Evolutionary conservation across 2,329 filamentous ascomycete species (phyloP), one percentile per base, ranked within the genome.

Genomic region (Verruconis gallopava): DNA sequence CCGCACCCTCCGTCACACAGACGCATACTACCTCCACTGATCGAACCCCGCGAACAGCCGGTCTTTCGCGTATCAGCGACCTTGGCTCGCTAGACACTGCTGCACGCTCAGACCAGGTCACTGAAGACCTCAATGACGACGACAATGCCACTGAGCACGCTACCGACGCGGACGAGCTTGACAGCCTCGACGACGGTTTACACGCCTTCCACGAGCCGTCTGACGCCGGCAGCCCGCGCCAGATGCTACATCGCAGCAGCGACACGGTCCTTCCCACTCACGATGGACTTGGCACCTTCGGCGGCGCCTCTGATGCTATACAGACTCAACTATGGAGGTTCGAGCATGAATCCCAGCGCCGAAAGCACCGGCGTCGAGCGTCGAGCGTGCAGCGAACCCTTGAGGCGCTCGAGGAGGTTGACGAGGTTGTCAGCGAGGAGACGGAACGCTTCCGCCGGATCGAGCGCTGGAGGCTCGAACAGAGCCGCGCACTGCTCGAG

Each of bases 241-340:
- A 62, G 47, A 60, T 61, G 47, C 53, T 68, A 49, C 66, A 73
- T 43, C 66, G 74, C 36, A 76, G 74, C 48, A 67, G 75, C 15
- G 68, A 71, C 14, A 77, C 83, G 0, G 75, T 94, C 2, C 71
- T 98, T n/a, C 91, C 91, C 0, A 76, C 79, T 1, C 91, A 98
- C 55, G 88, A 98, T 66, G 91, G 91, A 2, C 63, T 96, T 36
- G 91, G 91, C 3, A 84, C 81, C 4, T 98, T 98, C 58, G 44
- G 34, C 19, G 44, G 22, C 4, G 40, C 49, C 63, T 36, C 54
- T 11, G 72, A 56, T 55, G 66, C 47, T 55, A 70, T 85, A 17
- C 85, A 94, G 55, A 81, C 93, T 47, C 82, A 89, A 49, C 64
- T 95, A 37, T 95, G 86, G 69, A 81, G 85, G 46, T 91, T 94